phyloP scores from a whole-genome alignment of 2,329 filamentous ascomycete species.

The Leptographium wingfieldii region DNA sequence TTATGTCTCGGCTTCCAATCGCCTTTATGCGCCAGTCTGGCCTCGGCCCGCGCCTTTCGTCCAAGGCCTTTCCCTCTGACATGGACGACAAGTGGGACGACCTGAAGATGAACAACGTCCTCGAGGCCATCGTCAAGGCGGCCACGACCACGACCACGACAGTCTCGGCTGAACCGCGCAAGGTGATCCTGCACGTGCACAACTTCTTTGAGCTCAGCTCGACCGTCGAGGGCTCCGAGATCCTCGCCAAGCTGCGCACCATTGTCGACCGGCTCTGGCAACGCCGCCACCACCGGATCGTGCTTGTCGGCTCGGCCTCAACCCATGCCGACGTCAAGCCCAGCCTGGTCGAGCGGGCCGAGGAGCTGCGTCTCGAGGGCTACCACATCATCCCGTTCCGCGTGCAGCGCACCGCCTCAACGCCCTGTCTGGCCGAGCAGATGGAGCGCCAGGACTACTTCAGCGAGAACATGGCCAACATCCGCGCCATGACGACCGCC shows the following conservation, averaged over 20 bases:
- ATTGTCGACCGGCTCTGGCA: slow-evolving; percentile 61
- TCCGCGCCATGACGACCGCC: slow-evolving; percentile 32
- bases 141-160: slow-evolving; percentile 15
- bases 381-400: slow-evolving; percentile 19
- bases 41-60: slow-evolving; percentile 3
- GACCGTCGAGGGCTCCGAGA: slow-evolving; percentile 53
- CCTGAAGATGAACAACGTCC: slow-evolving; percentile 43
- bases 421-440: neutral
- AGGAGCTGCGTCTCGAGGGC: slow-evolving; percentile 20
- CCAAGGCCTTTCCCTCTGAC: slow-evolving; percentile 17
- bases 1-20: slow-evolving; percentile 13
- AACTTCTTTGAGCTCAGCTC: slow-evolving; percentile 69
- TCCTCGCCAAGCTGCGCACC: slow-evolving; percentile 58
- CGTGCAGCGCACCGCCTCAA: slow-evolving; percentile 2
- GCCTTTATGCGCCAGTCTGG: slow-evolving; percentile 6
- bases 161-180: neutral
- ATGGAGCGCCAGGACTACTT: slow-evolving; percentile 24
- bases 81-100: slow-evolving; percentile 45
- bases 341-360: slow-evolving; percentile 17
- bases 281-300: slow-evolving; percentile 51
- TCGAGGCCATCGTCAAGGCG: slow-evolving; percentile 43
- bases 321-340: slow-evolving; percentile 34
- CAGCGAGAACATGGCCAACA: slow-evolving; percentile 32
- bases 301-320: slow-evolving; percentile 66
- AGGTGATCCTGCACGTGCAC: slow-evolving; percentile 63